Evolutionary conservation across 345 rosid species (phyloP).

Genomic region (Salix brachista): DNA sequence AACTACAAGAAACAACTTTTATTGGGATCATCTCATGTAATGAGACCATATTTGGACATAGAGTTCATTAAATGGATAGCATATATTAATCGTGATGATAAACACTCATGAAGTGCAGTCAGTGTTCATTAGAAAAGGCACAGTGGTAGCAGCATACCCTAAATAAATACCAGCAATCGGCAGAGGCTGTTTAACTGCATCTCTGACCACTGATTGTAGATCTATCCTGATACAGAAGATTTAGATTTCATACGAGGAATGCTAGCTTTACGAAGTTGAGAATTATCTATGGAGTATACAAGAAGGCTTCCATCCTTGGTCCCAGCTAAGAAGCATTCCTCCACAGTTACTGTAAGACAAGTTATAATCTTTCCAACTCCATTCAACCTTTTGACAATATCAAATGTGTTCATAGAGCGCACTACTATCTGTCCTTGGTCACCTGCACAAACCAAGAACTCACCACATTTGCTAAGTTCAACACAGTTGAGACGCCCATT

Average conservation of each 20-base stretch:
- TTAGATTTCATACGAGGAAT: constrained; percentile 49
- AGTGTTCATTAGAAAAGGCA: not conserved
- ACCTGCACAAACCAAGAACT: constrained; percentile 85
- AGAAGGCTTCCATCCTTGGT: constrained; percentile 91
- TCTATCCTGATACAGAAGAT: constrained; percentile 38
- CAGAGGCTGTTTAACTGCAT: constrained; percentile 1
- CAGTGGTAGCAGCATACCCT: constrained; percentile 27
- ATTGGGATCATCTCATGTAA: too few relatives aligned
- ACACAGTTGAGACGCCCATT: constrained; percentile 87
- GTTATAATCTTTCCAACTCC: constrained; percentile 85
- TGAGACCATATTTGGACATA: too few relatives aligned
- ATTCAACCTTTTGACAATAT: constrained; percentile 59
- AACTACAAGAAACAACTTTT: too few relatives aligned
- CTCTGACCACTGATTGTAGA: constrained; percentile 11
- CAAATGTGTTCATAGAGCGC: constrained; percentile 87
- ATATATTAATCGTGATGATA: not conserved
- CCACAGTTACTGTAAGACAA: constrained; percentile 71
- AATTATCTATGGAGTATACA: constrained; percentile 82
- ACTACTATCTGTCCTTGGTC: constrained; percentile 95
- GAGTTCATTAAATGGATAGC: not conserved
- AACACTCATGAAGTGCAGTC: not conserved
- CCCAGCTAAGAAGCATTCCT: constrained; percentile 94
- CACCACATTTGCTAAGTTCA: constrained; percentile 82
- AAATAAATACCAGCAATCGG: constrained; percentile 9
- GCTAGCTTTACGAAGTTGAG: constrained; percentile 54